Conservation (phyloP, 768 basidiomycete species). For the Kwoniella heveanensis region DNA sequence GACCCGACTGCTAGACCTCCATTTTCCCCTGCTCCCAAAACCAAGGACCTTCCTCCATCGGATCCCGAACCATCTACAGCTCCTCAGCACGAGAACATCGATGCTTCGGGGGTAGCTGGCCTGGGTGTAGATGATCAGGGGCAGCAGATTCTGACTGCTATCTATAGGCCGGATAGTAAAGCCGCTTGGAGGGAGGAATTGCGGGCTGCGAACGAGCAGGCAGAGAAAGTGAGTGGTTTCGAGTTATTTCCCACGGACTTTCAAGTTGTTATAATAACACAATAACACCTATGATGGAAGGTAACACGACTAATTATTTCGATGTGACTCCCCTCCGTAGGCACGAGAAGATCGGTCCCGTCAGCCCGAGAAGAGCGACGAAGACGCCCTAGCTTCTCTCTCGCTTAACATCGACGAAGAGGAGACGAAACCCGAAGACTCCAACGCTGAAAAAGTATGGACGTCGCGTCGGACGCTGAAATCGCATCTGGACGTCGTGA, state of each 20-base stretch:
- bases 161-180: conserved; percentile 82
- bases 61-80: conserved; percentile 48
- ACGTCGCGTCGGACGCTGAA: conserved; percentile 80
- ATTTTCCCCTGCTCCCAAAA: conserved; percentile 36
- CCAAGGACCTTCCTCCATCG: conserved; percentile 51
- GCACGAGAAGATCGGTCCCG: conserved; percentile 16
- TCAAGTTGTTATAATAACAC: no score
- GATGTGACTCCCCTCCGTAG: no score
- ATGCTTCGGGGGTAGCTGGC: not conserved
- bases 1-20: conserved; percentile 38
- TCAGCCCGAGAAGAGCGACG: conserved; percentile 38
- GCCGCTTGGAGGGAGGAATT: conserved; percentile 78
- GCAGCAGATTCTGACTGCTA: conserved; percentile 62
- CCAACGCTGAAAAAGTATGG: conserved; percentile 69
- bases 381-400: conserved; percentile 56
- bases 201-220: conserved; percentile 53
- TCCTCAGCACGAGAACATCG: not conserved
- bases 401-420: conserved; percentile 66
- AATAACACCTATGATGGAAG: no score
- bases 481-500: conserved; percentile 93
- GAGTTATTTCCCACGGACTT: no score
- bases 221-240: conserved; percentile 49
- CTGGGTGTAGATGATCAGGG: conserved; percentile 55
- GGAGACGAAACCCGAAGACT: conserved; percentile 62
- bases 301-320: no score